Conservation (phyloP, 2,329 filamentous ascomycete species). For the Colletotrichum phormii region DNA sequence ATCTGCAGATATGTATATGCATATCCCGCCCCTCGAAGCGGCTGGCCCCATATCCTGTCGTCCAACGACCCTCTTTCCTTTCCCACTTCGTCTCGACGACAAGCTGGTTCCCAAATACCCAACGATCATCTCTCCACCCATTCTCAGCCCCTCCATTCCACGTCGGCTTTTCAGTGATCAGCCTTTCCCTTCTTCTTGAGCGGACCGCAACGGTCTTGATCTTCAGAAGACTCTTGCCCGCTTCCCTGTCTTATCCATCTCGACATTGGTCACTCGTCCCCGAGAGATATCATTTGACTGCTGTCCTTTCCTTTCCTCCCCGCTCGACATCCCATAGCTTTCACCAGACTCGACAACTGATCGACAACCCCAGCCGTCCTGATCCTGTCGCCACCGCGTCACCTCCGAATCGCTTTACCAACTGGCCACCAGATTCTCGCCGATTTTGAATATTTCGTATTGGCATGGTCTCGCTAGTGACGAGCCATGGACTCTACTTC, state of each 20-base stretch:
- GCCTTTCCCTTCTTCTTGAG: constrained; percentile 32
- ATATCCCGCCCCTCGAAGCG: constrained; percentile 35
- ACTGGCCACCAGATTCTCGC: constrained; percentile 8
- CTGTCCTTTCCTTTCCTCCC: neutral
- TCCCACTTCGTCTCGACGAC: constrained; percentile 27
- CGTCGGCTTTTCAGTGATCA: constrained; percentile 26
- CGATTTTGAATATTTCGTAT: constrained; percentile 32
- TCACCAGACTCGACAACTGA: constrained; percentile 27
- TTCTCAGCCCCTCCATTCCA: constrained; percentile 35
- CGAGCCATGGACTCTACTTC: constrained; percentile 59
- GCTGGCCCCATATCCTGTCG: constrained; percentile 26
- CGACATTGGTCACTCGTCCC: constrained; percentile 2
- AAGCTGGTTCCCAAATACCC: constrained; percentile 34
- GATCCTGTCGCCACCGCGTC: neutral
- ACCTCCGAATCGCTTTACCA: neutral
- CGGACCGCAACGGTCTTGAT: constrained; percentile 20
- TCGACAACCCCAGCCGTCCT: constrained; percentile 9
- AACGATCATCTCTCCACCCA: constrained; percentile 34
- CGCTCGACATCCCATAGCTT: constrained; percentile 6
- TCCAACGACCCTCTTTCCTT: constrained; percentile 29
- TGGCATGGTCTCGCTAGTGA: constrained; percentile 57
- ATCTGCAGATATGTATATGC: constrained; percentile 38
- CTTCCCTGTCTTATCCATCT: neutral
- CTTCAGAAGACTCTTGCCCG: constrained; percentile 5
- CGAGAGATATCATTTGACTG: neutral